Conservation (phyloP, 2,329 filamentous ascomycete genomes). For the Trichoderma guizhouense region DNA sequence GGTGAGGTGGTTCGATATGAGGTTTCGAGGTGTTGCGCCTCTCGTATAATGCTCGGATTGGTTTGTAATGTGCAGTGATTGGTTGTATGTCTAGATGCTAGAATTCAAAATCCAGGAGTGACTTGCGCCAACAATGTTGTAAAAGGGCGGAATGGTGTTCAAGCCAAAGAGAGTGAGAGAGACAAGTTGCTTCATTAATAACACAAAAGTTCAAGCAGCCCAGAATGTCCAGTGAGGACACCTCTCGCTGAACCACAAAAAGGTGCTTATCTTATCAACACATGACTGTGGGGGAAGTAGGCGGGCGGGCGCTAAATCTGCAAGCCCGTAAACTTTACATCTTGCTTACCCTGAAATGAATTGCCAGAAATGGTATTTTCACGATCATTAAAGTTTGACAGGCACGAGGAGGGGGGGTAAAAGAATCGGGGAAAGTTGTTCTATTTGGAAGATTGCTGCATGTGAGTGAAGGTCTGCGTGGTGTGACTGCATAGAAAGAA, state of each 20-base stretch:
- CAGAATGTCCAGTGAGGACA: slow-evolving; percentile 16
- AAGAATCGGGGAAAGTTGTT: not conserved
- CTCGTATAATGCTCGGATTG: not conserved
- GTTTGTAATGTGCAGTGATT: not conserved
- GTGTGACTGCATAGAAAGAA: not conserved
- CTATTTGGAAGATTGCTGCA: not conserved
- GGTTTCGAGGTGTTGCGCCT: not conserved
- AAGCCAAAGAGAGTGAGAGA: not conserved
- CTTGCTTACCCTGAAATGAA: slow-evolving; percentile 10
- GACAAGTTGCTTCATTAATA: not conserved
- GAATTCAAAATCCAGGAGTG: not conserved
- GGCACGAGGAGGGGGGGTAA: not conserved
- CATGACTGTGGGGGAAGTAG: slow-evolving; percentile 28
- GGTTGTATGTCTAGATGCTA: not conserved
- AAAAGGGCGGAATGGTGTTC: not conserved
- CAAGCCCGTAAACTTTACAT: not conserved
- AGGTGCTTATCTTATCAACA: slow-evolving; percentile 38
- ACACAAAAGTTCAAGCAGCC: not conserved
- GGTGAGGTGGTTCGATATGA: not conserved
- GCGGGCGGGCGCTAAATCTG: not conserved
- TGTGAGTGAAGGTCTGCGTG: not conserved
- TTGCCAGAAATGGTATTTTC: not conserved
- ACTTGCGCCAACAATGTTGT: not conserved
- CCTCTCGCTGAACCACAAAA: slow-evolving; percentile 9
- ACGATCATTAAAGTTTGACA: not conserved